Evolutionary conservation across 768 basidiomycete genomes (phyloP).

Genomic region (Floccularia luteovirens): DNA sequence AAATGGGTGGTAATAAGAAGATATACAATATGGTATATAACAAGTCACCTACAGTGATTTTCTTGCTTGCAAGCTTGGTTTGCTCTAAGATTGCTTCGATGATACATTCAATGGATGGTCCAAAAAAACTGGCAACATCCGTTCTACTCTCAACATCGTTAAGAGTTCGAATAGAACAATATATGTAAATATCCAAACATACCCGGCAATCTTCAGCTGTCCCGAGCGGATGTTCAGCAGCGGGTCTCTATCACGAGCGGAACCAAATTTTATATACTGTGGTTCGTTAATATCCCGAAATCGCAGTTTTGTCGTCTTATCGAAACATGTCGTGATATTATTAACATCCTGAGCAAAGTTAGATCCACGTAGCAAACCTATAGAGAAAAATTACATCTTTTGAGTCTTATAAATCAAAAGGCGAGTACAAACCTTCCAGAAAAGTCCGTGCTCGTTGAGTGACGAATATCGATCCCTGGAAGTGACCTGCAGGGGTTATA

Average conservation of each 20-base stretch:
- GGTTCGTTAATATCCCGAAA: slow-evolving; percentile 32
- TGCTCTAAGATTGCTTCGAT: slow-evolving; percentile 21
- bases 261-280: slow-evolving; percentile 41
- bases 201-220: slow-evolving; percentile 35
- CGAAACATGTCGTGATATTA: slow-evolving; percentile 34
- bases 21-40: not conserved
- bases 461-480: slow-evolving; percentile 46
- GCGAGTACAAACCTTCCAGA: slow-evolving; percentile 24
- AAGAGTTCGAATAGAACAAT: not conserved
- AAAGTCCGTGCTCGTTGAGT: slow-evolving; percentile 31
- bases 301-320: slow-evolving; percentile 36
- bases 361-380: slow-evolving; percentile 33
- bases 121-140: slow-evolving; percentile 29
- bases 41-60: slow-evolving; percentile 20
- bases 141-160: slow-evolving; percentile 10
- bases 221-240: slow-evolving; percentile 34
- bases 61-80: slow-evolving; percentile 14
- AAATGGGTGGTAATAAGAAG: not conserved
- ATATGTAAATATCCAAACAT: slow-evolving; percentile 3
- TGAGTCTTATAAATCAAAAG: too few species aligned
- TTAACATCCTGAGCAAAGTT: slow-evolving; percentile 31
- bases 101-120: slow-evolving; percentile 28
- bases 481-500: slow-evolving; percentile 24
- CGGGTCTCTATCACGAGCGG: slow-evolving; percentile 30
- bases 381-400: too few species aligned